phyloP scores from a whole-genome alignment of 768 basidiomycete genomes.

The Aureoboletus auriporus region DNA sequence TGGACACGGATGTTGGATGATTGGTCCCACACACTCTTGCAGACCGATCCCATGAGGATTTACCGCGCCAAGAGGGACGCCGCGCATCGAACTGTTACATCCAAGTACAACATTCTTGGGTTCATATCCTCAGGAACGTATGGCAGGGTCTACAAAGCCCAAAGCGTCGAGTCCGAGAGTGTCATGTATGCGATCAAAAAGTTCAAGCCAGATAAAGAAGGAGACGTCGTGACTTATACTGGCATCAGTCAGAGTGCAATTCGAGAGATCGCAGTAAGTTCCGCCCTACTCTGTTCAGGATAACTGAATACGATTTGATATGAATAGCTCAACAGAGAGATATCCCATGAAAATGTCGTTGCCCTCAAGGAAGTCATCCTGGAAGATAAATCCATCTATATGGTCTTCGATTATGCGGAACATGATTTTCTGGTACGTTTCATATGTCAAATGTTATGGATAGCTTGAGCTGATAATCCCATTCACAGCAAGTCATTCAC shows the following conservation, averaged over 20 bases:
- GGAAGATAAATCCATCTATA: conserved; percentile 98
- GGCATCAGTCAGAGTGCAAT: conserved; percentile 98
- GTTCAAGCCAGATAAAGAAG: conserved; percentile 99
- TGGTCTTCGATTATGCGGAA: conserved; percentile 99
- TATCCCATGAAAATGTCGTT: conserved; percentile 87
- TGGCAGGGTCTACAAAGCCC: conserved; percentile 97
- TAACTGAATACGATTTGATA: conserved; percentile 7
- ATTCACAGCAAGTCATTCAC: conserved; percentile 90
- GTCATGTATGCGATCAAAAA: conserved; percentile 95
- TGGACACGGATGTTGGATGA: conserved; percentile 31
- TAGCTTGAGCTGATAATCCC: not conserved
- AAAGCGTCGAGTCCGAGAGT: conserved; percentile 65
- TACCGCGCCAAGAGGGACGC: conserved; percentile 80
- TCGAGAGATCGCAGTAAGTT: conserved; percentile 86
- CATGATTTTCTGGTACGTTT: conserved; percentile 91
- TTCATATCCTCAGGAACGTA: conserved; percentile 99
- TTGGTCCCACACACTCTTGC: conserved; percentile 32
- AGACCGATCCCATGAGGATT: conserved; percentile 75
- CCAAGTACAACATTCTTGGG: conserved; percentile 88
- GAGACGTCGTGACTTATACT: conserved; percentile 91
- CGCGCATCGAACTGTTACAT: conserved; percentile 59
- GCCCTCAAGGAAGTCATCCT: conserved; percentile 91
- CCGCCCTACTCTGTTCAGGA: conserved; percentile 5
- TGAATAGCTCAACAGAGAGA: conserved; percentile 79
- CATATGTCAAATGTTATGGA: not conserved